A percentile compares a stretch with the other conserved stretches of the same genome.
These are phyloP conservation scores for Flammula alnicola DNA, from an alignment of 1,284 basidiomycete species.

Conservation along the genomic window DNA sequence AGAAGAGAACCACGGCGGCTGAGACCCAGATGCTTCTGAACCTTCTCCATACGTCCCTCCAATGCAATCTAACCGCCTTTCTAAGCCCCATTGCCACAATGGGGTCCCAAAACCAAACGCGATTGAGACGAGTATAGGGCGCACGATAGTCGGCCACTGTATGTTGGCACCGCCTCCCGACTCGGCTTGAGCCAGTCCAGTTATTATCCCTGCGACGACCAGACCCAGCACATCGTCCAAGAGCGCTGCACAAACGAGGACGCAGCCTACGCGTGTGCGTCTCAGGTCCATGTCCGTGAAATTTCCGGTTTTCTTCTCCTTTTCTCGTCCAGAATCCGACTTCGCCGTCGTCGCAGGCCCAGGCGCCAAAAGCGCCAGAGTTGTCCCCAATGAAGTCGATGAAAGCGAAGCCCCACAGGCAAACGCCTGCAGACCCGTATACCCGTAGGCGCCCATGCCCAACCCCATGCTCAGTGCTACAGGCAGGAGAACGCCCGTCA, in stretches of 20 bases:
- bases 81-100: conserved; percentile 22
- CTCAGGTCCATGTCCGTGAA: conserved; percentile 25
- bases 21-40: too few relatives aligned
- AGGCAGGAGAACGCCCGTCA: conserved; percentile 41
- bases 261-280: conserved; percentile 37
- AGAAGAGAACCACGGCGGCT: neutral
- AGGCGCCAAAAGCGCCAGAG: conserved; percentile 39
- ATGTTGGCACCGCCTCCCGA: conserved; percentile 8
- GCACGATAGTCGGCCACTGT: conserved; percentile 36
- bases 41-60: neutral
- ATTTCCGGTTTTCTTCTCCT: neutral
- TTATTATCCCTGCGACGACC: conserved; percentile 42
- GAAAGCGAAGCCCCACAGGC: conserved; percentile 44
- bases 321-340: too few relatives aligned
- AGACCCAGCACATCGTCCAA: conserved; percentile 44
- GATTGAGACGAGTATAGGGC: conserved; percentile 43
- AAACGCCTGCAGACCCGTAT: conserved; percentile 38
- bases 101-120: conserved; percentile 38
- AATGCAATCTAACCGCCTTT: neutral
- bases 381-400: conserved; percentile 46
- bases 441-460: conserved; percentile 38
- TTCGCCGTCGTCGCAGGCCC: neutral
- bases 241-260: conserved; percentile 43
- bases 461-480: conserved; percentile 40
- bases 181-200: conserved; percentile 30